These are phyloP conservation scores for Yamadazyma sp. DNA, from an alignment of 805 yeast genomes.

Conservation along the genomic window DNA sequence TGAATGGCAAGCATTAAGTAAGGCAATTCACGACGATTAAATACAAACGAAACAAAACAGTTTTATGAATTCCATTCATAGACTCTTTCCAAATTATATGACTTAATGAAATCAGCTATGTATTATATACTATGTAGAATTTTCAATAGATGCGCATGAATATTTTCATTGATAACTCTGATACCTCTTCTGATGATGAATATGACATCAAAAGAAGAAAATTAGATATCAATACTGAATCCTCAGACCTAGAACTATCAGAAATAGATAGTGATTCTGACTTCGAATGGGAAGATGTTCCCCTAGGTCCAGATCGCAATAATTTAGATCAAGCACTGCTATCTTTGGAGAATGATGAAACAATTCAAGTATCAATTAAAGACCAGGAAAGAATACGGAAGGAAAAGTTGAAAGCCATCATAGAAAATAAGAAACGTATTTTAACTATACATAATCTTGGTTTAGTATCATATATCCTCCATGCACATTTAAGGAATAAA, in stretches of 20 bases:
- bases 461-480: slow-evolving; percentile 21
- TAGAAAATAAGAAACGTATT: slow-evolving; percentile 7
- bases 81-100: too few species aligned
- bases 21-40: slow-evolving; percentile 2
- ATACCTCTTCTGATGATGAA: background rate
- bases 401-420: too few species aligned
- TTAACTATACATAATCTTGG: slow-evolving; percentile 19
- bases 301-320: background rate
- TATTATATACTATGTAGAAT: too few species aligned
- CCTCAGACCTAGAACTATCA: too few species aligned
- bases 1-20: slow-evolving; percentile 28
- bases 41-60: too few species aligned
- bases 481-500: slow-evolving; percentile 19
- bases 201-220: background rate
- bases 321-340: background rate
- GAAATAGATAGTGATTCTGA: background rate
- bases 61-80: too few species aligned
- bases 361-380: too few species aligned
- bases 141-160: background rate
- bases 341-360: background rate
- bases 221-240: background rate
- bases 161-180: background rate
- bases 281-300: background rate
- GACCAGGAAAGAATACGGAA: too few species aligned
- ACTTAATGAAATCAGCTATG: too few species aligned